phyloP scores from a whole-genome alignment of 75 land plant species.

The Azolla pinnata region DNA sequence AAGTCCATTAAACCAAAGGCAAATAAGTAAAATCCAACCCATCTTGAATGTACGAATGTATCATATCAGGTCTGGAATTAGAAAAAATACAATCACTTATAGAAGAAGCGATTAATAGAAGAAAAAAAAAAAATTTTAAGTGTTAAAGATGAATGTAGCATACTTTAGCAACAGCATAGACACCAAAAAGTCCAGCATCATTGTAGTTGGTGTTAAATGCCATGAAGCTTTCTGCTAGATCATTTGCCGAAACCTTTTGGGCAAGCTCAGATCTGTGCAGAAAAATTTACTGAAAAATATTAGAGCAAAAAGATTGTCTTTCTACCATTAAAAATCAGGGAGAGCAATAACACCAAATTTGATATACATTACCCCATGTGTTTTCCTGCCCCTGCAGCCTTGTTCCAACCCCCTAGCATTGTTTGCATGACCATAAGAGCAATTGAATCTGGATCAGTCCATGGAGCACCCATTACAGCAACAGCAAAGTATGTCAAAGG shows the following conservation, averaged over 20 bases:
- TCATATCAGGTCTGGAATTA: too few species aligned
- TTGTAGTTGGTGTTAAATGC: constrained; percentile 93
- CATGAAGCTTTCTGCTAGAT: constrained; percentile 85
- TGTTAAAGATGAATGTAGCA: not conserved
- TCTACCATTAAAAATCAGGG: too few species aligned
- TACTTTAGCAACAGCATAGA: constrained; percentile 85
- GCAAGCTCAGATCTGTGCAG: constrained; percentile 73
- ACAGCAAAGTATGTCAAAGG: constrained; percentile 86
- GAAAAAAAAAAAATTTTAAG: too few species aligned
- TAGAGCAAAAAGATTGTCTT: too few species aligned
- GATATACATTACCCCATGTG: constrained; percentile 75
- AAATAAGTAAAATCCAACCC: not conserved
- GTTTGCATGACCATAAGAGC: constrained; percentile 95
- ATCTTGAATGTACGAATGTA: too few species aligned
- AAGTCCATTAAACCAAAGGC: not conserved
- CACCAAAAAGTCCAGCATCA: constrained; percentile 90
- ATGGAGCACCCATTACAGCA: constrained; percentile 88
- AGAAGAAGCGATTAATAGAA: too few species aligned
- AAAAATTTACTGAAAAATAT: not conserved
- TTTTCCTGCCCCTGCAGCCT: constrained; percentile 67
- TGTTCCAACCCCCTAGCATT: constrained; percentile 90
- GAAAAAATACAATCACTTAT: not conserved
- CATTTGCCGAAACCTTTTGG: constrained; percentile 68
- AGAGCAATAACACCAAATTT: too few species aligned
- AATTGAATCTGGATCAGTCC: constrained; percentile 95